Evolutionary conservation across 2,329 filamentous ascomycete genomes (phyloP).

Genomic region (Aspergillus fructus): DNA sequence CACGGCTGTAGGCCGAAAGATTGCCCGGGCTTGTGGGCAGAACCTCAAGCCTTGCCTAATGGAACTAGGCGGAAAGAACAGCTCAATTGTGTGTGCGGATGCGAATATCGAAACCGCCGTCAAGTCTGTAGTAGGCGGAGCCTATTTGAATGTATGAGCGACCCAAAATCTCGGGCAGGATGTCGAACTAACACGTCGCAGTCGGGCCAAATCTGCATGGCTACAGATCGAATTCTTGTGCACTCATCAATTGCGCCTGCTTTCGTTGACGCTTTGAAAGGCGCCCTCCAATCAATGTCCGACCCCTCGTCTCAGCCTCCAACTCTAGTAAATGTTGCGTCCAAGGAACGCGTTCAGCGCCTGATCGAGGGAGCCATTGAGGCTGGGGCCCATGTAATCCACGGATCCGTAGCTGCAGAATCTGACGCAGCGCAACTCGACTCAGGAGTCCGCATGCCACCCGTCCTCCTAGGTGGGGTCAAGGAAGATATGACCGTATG

Average conservation of each 20-base stretch:
- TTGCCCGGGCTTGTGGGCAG: slow-evolving; percentile 38
- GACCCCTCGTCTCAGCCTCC: slow-evolving; percentile 35
- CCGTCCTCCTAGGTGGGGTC: slow-evolving; percentile 66
- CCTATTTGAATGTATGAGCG: slow-evolving; percentile 32
- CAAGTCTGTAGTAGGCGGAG: slow-evolving; percentile 32
- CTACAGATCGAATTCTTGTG: slow-evolving; percentile 70
- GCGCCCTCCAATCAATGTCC: slow-evolving; percentile 36
- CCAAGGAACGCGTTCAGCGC: slow-evolving; percentile 43
- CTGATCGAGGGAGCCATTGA: slow-evolving; percentile 30
- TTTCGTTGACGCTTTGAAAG: slow-evolving; percentile 53
- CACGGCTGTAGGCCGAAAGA: slow-evolving; percentile 43
- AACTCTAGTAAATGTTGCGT: slow-evolving; percentile 45
- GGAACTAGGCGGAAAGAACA: slow-evolving; percentile 80
- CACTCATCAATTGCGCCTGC: slow-evolving; percentile 52
- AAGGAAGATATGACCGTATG: slow-evolving; percentile 71
- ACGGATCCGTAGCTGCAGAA: slow-evolving; percentile 19
- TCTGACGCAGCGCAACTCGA: slow-evolving; percentile 8
- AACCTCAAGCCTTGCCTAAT: slow-evolving; percentile 61
- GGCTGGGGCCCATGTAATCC: slow-evolving; percentile 32
- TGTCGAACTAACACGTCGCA: slow-evolving; percentile 15
- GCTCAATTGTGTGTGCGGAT: slow-evolving; percentile 74
- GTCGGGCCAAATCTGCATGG: slow-evolving; percentile 79
- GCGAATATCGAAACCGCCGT: slow-evolving; percentile 68
- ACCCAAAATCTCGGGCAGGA: no score
- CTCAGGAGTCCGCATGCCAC: slow-evolving; percentile 52